phyloP scores from a whole-genome alignment of 2,329 filamentous ascomycete genomes.

The Colletotrichum sp. region DNA sequence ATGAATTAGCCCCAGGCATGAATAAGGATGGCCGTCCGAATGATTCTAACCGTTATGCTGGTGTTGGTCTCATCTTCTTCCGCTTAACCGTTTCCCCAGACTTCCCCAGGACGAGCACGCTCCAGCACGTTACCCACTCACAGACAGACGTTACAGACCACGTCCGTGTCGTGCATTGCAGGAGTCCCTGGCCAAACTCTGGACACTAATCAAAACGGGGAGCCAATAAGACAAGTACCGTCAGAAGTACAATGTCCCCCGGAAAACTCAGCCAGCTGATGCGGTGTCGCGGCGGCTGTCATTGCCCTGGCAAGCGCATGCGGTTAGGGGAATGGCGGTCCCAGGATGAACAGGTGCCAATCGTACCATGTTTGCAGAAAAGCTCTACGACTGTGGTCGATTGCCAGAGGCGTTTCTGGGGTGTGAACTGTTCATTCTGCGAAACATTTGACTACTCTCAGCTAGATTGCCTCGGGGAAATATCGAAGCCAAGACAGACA shows the following conservation, averaged over 20 bases:
- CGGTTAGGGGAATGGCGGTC: background rate
- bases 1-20: background rate
- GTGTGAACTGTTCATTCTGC: background rate
- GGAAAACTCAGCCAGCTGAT: background rate
- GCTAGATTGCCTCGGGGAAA: background rate
- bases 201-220: background rate
- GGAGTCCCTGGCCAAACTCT: background rate
- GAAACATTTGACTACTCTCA: background rate
- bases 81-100: background rate
- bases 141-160: background rate
- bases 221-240: background rate
- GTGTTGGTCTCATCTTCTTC: background rate
- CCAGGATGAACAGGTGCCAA: background rate
- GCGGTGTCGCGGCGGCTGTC: background rate
- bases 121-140: background rate
- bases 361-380: background rate
- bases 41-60: background rate
- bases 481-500: background rate
- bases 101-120: background rate
- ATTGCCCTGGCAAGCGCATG: background rate
- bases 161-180: background rate
- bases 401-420: background rate
- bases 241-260: background rate
- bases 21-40: background rate
- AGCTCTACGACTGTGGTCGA: background rate